Base-by-base conservation (phyloP, 495 filamentous ascomycete species). In the Penicillium odoratum region DNA sequence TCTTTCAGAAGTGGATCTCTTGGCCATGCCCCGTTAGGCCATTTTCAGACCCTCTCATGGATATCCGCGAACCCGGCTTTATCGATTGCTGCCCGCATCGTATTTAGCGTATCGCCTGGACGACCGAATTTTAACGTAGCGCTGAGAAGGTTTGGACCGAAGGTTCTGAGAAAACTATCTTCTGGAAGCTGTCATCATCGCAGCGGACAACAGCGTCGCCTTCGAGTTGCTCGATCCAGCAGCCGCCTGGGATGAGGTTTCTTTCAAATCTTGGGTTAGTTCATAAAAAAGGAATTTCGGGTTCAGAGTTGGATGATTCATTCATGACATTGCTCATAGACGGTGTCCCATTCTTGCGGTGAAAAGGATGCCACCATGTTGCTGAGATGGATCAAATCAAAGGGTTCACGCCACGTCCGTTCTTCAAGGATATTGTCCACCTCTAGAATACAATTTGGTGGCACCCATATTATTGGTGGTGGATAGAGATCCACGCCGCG, bases 1-100 rank as follows among this genome's bases (percentile, higher is more conserved):
- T 82, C 80, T 65, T 88, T 89, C 61, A 88, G 62, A 15, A 77
- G 69, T 30, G 76, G 78, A 57, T 88, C 84, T 63, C 77, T 84
- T 5, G 85, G 74, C 87, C 87, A 90, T 1, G 79, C 75, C 1
- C 85, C 85, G 49, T 87, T 72, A 6, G 87, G 88, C 52, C 88
- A 72, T 53, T 86, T 85, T 54, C 82, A 83, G 6, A 76, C 65
- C 18, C 69, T 70, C 58, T 66, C 57, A 3, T 63, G 57, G 0
- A 69, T 59, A 18, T 74, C 70, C 15, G 58, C 60, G 51, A 76
- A 74, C 0, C 72, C 73, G 11, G 44, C 53, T 16, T 42, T 48
- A 7, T 48, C 44, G 5, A 56, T 56, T 38, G 53, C 43, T 0
- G 29, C 58, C 21, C 59, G 57, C 51, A 72, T 56, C 5, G 68